A percentile compares a stretch with the other conserved stretches of the same genome.
Conservation (phyloP, 176 grass and related monocot genomes). For the Tillandsia fasciculata region DNA sequence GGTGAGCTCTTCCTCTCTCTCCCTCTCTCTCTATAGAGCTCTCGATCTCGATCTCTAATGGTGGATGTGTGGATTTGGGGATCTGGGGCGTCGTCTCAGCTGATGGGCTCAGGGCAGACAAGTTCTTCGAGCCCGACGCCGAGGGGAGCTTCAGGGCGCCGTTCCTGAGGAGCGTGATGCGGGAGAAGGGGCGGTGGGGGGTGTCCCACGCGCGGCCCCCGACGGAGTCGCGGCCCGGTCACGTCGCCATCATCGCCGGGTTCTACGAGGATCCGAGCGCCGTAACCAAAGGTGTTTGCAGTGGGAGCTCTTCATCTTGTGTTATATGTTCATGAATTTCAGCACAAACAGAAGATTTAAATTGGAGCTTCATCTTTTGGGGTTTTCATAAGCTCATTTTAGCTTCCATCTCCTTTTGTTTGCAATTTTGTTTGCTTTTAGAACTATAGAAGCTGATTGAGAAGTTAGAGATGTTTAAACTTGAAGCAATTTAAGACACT, state of each 20-base stretch:
- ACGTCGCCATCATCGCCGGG: conserved; percentile 81
- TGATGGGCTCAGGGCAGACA: conserved; percentile 89
- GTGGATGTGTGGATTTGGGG: conserved; percentile 10
- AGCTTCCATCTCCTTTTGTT: too few species aligned
- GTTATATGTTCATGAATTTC: background rate
- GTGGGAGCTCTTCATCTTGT: background rate
- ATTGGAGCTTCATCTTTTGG: too few species aligned
- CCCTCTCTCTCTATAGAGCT: background rate
- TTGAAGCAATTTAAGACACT: too few species aligned
- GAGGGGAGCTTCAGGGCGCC: conserved; percentile 61
- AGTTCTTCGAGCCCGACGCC: conserved; percentile 82
- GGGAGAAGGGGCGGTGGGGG: conserved; percentile 73
- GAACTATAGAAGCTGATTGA: too few species aligned
- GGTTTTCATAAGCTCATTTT: too few species aligned
- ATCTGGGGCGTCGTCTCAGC: conserved; percentile 26
- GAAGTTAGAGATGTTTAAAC: too few species aligned
- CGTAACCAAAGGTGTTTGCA: conserved; percentile 65
- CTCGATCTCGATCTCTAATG: conserved; percentile 1
- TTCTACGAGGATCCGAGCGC: conserved; percentile 84
- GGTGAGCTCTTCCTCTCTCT: conserved; percentile 24
- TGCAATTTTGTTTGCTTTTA: too few species aligned
- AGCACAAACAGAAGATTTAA: too few species aligned
- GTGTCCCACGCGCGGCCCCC: conserved; percentile 91
- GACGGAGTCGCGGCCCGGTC: conserved; percentile 77
- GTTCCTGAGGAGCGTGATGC: conserved; percentile 72